These are phyloP conservation scores for Scedosporium aurantiacum DNA, from an alignment of 2,329 filamentous ascomycete species.

Conservation along the genomic window DNA sequence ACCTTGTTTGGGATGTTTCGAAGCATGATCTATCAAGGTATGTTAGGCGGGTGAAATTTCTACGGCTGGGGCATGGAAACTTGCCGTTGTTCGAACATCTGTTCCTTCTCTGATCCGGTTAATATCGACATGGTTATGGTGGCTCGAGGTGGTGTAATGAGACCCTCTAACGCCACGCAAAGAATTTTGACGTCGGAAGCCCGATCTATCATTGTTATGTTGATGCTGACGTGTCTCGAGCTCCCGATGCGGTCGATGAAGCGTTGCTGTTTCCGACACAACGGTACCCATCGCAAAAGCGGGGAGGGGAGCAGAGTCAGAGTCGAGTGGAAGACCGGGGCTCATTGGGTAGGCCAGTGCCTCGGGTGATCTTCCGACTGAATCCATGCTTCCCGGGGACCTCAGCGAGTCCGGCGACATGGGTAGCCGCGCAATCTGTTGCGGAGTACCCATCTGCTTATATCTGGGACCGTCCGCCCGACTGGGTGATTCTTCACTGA, in stretches of 20 bases:
- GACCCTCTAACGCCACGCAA: conserved; percentile 32
- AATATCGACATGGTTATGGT: conserved; percentile 53
- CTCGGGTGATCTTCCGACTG: too few relatives aligned
- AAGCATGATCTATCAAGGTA: conserved; percentile 64
- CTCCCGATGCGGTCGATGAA: background rate
- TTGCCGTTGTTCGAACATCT: conserved; percentile 66
- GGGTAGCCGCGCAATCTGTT: too few relatives aligned
- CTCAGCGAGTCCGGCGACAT: too few relatives aligned
- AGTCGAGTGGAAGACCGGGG: too few relatives aligned
- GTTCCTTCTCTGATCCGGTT: conserved; percentile 51
- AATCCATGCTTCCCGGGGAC: too few relatives aligned
- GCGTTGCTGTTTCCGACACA: background rate
- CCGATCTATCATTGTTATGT: conserved; percentile 14
- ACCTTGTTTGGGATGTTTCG: conserved; percentile 92
- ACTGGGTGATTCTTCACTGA: too few relatives aligned
- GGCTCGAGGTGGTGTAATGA: conserved; percentile 35
- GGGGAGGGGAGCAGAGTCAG: background rate
- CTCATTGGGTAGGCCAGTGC: too few relatives aligned
- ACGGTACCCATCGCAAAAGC: background rate
- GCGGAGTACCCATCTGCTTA: too few relatives aligned
- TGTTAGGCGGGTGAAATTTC: background rate
- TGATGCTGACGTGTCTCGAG: background rate
- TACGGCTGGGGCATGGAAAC: conserved; percentile 14
- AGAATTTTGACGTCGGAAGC: conserved; percentile 38
- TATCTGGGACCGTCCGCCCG: too few relatives aligned